Evolutionary conservation across 345 rosid species (phyloP).

Genomic region (Eucalyptus lansdowneana): DNA sequence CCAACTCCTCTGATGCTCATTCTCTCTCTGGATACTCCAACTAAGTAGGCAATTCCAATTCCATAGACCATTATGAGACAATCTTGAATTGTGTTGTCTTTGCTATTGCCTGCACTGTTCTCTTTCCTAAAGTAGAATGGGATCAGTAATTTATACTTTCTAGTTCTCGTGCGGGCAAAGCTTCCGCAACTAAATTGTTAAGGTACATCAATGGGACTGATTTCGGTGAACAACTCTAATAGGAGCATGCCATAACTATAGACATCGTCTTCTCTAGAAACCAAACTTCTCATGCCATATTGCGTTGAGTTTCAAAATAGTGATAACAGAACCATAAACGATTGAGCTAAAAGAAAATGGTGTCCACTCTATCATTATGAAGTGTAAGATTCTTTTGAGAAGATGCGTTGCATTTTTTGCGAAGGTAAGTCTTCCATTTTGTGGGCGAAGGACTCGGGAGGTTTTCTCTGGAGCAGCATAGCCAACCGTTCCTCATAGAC

Average conservation of each 20-base stretch:
- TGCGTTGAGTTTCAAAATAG: neutral
- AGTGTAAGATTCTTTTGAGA: neutral
- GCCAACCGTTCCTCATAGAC: neutral
- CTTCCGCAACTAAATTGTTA: neutral
- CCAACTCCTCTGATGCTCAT: neutral
- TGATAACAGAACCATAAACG: neutral
- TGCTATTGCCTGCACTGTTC: neutral
- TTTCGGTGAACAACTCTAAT: slow-evolving; percentile 3
- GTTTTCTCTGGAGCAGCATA: neutral
- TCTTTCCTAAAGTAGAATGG: neutral
- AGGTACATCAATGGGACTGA: neutral
- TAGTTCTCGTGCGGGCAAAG: neutral
- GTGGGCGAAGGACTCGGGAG: neutral
- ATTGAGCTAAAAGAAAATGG: neutral
- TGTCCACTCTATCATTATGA: neutral
- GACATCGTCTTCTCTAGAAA: slow-evolving; percentile 3
- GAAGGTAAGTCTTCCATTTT: neutral
- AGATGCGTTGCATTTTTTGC: neutral
- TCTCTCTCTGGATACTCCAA: neutral
- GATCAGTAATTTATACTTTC: neutral
- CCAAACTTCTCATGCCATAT: neutral
- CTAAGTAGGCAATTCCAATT: slow-evolving; percentile 4
- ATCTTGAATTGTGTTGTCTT: neutral
- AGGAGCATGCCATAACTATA: slow-evolving; percentile 12
- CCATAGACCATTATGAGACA: neutral